Conservation (phyloP, 2,329 filamentous ascomycete genomes). For the Microdochium bolleyi region DNA sequence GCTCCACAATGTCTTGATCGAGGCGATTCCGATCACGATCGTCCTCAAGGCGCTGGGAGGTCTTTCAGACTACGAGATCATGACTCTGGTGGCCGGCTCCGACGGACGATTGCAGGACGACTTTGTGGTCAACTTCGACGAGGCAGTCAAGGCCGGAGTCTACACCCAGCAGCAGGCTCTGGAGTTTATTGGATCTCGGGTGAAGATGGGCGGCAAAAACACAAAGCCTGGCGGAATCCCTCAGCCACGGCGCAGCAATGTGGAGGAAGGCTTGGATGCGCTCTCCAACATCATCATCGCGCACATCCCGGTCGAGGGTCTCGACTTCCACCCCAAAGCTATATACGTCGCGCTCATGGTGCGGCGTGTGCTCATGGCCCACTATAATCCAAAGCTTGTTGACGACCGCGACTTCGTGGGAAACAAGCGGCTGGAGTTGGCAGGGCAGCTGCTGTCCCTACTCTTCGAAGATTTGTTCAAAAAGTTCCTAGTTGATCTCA, state of each 20-base stretch:
- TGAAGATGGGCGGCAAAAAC: slow-evolving; percentile 74
- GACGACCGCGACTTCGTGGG: slow-evolving; percentile 97
- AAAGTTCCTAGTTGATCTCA: slow-evolving; percentile 81
- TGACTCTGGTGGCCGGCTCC: slow-evolving; percentile 81
- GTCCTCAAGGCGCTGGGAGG: slow-evolving; percentile 90
- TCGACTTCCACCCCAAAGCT: slow-evolving; percentile 96
- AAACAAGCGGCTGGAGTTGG: slow-evolving; percentile 92
- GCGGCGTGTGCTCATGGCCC: slow-evolving; percentile 88
- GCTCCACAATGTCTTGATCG: slow-evolving; percentile 85
- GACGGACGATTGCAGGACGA: slow-evolving; percentile 89
- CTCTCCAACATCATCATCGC: slow-evolving; percentile 89
- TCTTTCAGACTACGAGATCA: slow-evolving; percentile 88
- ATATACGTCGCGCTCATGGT: slow-evolving; percentile 97
- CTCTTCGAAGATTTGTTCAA: slow-evolving; percentile 98
- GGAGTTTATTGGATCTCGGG: slow-evolving; percentile 80
- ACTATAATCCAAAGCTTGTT: slow-evolving; percentile 79
- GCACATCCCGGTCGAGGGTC: slow-evolving; percentile 82
- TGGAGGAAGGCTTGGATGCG: slow-evolving; percentile 88
- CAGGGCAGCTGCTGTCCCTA: slow-evolving; percentile 86
- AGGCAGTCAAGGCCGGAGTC: slow-evolving; percentile 74
- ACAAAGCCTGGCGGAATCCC: slow-evolving; percentile 42
- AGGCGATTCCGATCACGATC: slow-evolving; percentile 92
- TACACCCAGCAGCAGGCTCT: slow-evolving; percentile 93
- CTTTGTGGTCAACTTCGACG: slow-evolving; percentile 92
- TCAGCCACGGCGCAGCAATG: slow-evolving; percentile 64